Evolutionary conservation across 768 basidiomycete species (phyloP).

Genomic region (Tricholoma flavovirens): DNA sequence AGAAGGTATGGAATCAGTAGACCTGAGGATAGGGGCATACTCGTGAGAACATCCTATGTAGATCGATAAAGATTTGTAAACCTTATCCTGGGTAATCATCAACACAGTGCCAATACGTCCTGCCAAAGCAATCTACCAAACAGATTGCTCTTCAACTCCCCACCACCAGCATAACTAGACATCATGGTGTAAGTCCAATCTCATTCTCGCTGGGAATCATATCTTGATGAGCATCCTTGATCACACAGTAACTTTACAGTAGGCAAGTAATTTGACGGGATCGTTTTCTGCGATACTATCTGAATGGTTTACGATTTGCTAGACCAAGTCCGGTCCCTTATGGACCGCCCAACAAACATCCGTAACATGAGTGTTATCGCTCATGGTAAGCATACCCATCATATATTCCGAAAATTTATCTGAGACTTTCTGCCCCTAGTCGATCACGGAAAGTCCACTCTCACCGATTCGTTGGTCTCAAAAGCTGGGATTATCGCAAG

Average conservation of each 20-base stretch:
- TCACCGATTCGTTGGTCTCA: conserved; percentile 97
- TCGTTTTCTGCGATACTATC: neutral
- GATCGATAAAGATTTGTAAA: conserved; percentile 19
- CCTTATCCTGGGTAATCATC: conserved; percentile 23
- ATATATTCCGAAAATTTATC: conserved; percentile 5
- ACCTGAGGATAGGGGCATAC: too few relatives aligned
- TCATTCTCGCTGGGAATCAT: conserved; percentile 6
- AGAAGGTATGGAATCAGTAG: conserved; percentile 46
- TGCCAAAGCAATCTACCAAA: conserved; percentile 25
- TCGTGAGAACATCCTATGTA: neutral
- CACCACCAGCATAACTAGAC: conserved; percentile 37
- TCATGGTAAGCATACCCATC: conserved; percentile 55
- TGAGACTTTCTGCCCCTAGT: conserved; percentile 41
- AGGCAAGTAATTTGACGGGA: conserved; percentile 44
- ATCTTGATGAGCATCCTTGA: conserved; percentile 26
- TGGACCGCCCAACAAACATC: conserved; percentile 89
- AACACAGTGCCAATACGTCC: too few relatives aligned
- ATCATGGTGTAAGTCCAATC: conserved; percentile 73
- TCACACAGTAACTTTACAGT: conserved; percentile 79
- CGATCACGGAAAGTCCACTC: conserved; percentile 99
- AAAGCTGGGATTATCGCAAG: conserved; percentile 99
- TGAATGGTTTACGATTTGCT: conserved; percentile 7
- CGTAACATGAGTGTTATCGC: conserved; percentile 95
- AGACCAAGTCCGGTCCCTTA: conserved; percentile 86
- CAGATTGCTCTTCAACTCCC: conserved; percentile 22